Conservation (phyloP, 1,139 yeast genomes). For the Protomyces lactucae-debilis region DNA sequence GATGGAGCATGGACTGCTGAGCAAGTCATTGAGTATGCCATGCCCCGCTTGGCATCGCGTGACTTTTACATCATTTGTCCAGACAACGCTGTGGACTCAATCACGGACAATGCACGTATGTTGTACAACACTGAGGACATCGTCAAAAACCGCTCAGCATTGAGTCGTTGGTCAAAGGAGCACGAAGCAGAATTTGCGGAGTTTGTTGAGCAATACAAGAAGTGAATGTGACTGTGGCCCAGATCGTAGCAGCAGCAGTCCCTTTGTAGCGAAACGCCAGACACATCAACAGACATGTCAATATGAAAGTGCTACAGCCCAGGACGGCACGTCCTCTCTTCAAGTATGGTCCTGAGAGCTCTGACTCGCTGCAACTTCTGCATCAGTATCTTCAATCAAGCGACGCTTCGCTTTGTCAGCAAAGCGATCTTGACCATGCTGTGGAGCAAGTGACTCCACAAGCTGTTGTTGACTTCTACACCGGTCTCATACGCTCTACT, state of each 20-base stretch:
- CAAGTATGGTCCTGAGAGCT: not conserved
- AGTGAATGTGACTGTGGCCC: not conserved
- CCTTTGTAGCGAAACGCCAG: not conserved
- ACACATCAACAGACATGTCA: not conserved
- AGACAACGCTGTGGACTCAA: slow-evolving; percentile 36
- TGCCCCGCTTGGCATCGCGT: slow-evolving; percentile 31
- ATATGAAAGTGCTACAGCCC: not conserved
- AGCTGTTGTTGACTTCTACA: slow-evolving; percentile 1
- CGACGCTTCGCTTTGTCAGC: not conserved
- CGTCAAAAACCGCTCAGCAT: slow-evolving; percentile 34
- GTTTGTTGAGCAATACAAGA: slow-evolving; percentile 28
- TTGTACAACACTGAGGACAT: slow-evolving; percentile 35
- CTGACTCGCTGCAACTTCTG: not conserved
- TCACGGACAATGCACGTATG: slow-evolving; percentile 35
- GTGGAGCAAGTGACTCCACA: not conserved
- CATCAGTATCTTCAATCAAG: not conserved
- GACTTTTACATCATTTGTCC: slow-evolving; percentile 37
- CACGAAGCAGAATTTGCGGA: slow-evolving; percentile 33
- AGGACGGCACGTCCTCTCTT: not conserved
- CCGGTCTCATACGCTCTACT: slow-evolving; percentile 12
- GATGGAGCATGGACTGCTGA: slow-evolving; percentile 38
- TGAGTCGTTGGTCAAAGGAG: slow-evolving; percentile 37
- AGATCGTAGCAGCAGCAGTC: not conserved
- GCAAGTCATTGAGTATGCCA: slow-evolving; percentile 35
- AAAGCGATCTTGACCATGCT: slow-evolving; percentile 2